Evolutionary conservation across 345 rosid genomes (phyloP), one percentile per base, ranked within the genome.

Genomic region (Geranium rotundifolium): DNA sequence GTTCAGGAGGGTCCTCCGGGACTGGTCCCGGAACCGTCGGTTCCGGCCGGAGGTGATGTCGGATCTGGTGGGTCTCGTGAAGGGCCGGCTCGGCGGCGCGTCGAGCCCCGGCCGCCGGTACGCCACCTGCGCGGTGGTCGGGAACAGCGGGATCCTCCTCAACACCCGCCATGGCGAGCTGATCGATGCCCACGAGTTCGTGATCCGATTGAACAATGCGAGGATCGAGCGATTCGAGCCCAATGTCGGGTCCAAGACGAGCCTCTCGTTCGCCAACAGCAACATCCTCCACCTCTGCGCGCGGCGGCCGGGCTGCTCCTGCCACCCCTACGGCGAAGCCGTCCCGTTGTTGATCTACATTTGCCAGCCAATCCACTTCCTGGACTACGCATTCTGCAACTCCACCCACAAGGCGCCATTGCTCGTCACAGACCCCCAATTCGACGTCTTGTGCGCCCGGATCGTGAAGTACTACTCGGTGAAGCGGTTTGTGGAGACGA

Each of bases 151-250:
- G 34, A 87, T 89, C 46, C 71, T 92, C 74, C 64, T 92, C 59
- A 75, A 75, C 18, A 77, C 63, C 29, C 74, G 80, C 16, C 65
- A 79, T 29, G 98, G 98, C n/a, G 64, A 62, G 57, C 29, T 85
- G 65, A 92, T 92, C 67, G 96, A 92, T 71, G 66, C 77, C 16
- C 95, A 92, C 67, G 93, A 92, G 79, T 61, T 77, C 19, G 98
- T 92, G 29, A 85, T 92, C 18, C 77, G 98, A 17, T 71, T 92
- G 76, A 92, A 92, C 87, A 92, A 92, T 66, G 98, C 98, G 0
- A 75, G 80, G 75, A 81, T 74, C 17, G 77, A 71, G 72, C 65
- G 63, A 6, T 87, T 69, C 58, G 83, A 82, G 77, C 65, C 65
- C 20, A 62, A 69, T 41, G 98, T 92, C 0, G 98, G 98, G 41